Conservation (phyloP, 305 asterid species). For the Plantago coronopus region DNA sequence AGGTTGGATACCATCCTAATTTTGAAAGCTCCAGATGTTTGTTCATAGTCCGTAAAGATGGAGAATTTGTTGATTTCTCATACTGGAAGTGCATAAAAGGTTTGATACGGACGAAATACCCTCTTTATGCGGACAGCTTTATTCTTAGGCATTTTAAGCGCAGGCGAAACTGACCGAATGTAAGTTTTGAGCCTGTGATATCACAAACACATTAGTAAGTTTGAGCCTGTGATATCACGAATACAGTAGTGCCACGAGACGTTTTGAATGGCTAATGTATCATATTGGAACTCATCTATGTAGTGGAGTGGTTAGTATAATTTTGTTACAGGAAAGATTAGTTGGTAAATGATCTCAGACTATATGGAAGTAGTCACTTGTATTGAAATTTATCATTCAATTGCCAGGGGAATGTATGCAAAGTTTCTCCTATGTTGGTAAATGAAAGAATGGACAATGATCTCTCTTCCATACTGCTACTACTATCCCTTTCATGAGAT, state of each 20-base stretch:
- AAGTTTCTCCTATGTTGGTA: too few relatives aligned
- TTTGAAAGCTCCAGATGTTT: slow-evolving; percentile 77
- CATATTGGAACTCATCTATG: slow-evolving; percentile 9
- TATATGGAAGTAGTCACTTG: slow-evolving; percentile 13
- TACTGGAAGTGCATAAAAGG: slow-evolving; percentile 99
- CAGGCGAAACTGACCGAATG: slow-evolving; percentile 45
- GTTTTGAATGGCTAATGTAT: slow-evolving; percentile 13
- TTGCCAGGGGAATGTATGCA: not conserved
- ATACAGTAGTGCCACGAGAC: slow-evolving; percentile 1
- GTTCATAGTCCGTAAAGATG: slow-evolving; percentile 85
- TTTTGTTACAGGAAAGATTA: slow-evolving; percentile 17
- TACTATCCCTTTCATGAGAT: too few relatives aligned
- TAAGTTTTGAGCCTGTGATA: slow-evolving; percentile 9
- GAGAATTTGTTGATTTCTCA: slow-evolving; percentile 82
- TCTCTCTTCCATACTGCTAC: too few relatives aligned
- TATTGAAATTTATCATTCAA: slow-evolving; percentile 8
- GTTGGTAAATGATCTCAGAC: slow-evolving; percentile 19
- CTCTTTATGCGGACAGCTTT: slow-evolving; percentile 86
- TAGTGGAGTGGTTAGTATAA: slow-evolving; percentile 8
- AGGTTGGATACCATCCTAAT: slow-evolving; percentile 91
- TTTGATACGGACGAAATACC: slow-evolving; percentile 78
- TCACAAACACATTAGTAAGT: not conserved
- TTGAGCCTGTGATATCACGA: slow-evolving; percentile 5
- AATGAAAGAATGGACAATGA: too few relatives aligned
- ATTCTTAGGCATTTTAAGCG: slow-evolving; percentile 82